These are phyloP conservation scores for Blastocystis sp. DNA, from an alignment of 352 stramenopile species.

Conservation along the genomic window DNA sequence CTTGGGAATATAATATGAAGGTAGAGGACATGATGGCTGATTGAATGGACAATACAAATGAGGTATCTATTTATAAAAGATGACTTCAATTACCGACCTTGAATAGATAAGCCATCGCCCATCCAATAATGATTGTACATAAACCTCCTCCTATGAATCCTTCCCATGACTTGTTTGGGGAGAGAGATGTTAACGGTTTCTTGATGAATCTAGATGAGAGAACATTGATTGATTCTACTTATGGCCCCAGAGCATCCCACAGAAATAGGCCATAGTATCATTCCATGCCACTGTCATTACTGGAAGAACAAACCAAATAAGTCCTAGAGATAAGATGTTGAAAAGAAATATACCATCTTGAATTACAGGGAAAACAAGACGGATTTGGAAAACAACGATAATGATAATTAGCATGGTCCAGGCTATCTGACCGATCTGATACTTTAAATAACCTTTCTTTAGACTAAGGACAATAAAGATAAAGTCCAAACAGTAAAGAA, in stretches of 20 bases:
- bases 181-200: constrained; percentile 78
- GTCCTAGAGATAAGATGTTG: constrained; percentile 65
- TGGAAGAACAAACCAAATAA: constrained; percentile 75
- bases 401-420: constrained; percentile 80
- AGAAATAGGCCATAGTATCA: constrained; percentile 74
- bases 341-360: constrained; percentile 64
- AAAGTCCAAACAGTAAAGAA: constrained; percentile 77
- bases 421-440: constrained; percentile 80
- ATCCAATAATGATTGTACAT: constrained; percentile 84
- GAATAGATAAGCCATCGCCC: constrained; percentile 65
- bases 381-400: constrained; percentile 81
- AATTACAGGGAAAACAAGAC: constrained; percentile 65
- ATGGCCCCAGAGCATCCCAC: constrained; percentile 72
- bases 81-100: constrained; percentile 64
- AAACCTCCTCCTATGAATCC: constrained; percentile 91
- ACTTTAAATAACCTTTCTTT: constrained; percentile 78
- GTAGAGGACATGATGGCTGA: neutral
- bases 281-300: constrained; percentile 71
- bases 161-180: constrained; percentile 98
- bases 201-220: constrained; percentile 78
- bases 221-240: constrained; percentile 66
- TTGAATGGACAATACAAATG: constrained; percentile 47
- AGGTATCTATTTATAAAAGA: constrained; percentile 15
- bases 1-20: constrained; percentile 50
- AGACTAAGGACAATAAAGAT: constrained; percentile 79